A percentile compares a stretch with the other conserved stretches of the same genome.
Conservation (phyloP, 1,139 yeast genomes). For the Geotrichum histeridarum region DNA sequence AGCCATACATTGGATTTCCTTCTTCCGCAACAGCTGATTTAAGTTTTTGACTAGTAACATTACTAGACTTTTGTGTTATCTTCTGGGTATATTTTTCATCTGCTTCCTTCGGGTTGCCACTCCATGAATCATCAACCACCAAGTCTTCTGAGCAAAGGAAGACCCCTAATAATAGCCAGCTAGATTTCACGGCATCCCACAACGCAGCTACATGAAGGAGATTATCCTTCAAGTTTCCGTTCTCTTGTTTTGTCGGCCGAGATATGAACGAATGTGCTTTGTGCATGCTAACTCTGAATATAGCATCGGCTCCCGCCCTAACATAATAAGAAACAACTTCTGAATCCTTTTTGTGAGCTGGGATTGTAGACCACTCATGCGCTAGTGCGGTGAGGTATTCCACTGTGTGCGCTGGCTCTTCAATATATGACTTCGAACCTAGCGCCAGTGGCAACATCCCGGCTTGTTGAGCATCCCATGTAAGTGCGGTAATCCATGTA, state of each 20-base stretch:
- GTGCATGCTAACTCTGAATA: constrained; percentile 14
- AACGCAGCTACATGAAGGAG: constrained; percentile 7
- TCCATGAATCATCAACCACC: not conserved
- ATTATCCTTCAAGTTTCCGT: not conserved
- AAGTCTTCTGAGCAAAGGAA: constrained; percentile 9
- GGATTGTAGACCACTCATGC: constrained; percentile 10
- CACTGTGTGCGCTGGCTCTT: constrained; percentile 4
- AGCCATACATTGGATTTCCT: not conserved
- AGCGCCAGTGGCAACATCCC: constrained; percentile 12
- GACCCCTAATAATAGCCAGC: constrained; percentile 12
- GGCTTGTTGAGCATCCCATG: constrained; percentile 18
- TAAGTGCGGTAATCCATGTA: constrained; percentile 15
- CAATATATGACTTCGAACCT: constrained; percentile 4
- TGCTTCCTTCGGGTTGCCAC: constrained; percentile 1
- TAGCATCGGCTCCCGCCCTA: constrained; percentile 14
- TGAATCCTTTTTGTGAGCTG: not conserved
- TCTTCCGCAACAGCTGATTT: not conserved
- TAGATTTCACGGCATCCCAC: constrained; percentile 2
- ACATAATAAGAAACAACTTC: constrained; percentile 2
- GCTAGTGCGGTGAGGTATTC: constrained; percentile 12
- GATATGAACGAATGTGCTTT: constrained; percentile 12
- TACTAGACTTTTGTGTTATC: not conserved
- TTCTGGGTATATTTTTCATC: not conserved
- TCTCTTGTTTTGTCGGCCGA: not conserved
- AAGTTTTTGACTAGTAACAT: no score